Evolutionary conservation across 306 rosid species (phyloP).

Genomic region (Purshia tridentata): DNA sequence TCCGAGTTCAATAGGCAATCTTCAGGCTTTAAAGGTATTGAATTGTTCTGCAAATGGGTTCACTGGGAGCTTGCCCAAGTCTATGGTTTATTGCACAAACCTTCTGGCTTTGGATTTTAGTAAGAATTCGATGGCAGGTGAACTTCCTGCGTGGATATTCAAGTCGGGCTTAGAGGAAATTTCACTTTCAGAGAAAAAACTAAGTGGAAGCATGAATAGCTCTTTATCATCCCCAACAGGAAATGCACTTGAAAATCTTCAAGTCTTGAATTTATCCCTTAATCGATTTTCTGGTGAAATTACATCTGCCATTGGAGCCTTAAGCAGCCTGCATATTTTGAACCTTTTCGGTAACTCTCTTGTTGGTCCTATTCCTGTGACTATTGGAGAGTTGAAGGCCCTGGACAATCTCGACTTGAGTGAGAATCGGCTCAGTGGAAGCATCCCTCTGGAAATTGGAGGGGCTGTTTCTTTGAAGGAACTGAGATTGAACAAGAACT

Average conservation of each 20-base stretch:
- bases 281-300: slow-evolving; percentile 76
- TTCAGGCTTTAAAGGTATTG: slow-evolving; percentile 58
- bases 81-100: slow-evolving; percentile 54
- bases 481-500: slow-evolving; percentile 65
- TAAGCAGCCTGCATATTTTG: slow-evolving; percentile 65
- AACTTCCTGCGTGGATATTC: slow-evolving; percentile 76
- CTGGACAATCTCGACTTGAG: slow-evolving; percentile 70
- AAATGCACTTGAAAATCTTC: slow-evolving; percentile 54
- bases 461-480: slow-evolving; percentile 63
- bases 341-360: slow-evolving; percentile 69
- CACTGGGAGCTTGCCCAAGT: slow-evolving; percentile 65
- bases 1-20: slow-evolving; percentile 66
- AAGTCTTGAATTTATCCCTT: slow-evolving; percentile 73
- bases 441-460: slow-evolving; percentile 70
- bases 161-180: slow-evolving; percentile 51
- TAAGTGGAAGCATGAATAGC: slow-evolving; percentile 24
- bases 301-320: slow-evolving; percentile 46
- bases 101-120: slow-evolving; percentile 70
- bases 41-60: slow-evolving; percentile 70
- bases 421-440: slow-evolving; percentile 66
- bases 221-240: slow-evolving; percentile 33
- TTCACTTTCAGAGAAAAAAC: slow-evolving; percentile 44
- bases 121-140: slow-evolving; percentile 66
- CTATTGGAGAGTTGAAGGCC: slow-evolving; percentile 60
- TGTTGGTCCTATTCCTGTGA: slow-evolving; percentile 64